Base-by-base conservation (phyloP, 768 basidiomycete genomes). In the Erythrobasidium yunnanense region DNA sequence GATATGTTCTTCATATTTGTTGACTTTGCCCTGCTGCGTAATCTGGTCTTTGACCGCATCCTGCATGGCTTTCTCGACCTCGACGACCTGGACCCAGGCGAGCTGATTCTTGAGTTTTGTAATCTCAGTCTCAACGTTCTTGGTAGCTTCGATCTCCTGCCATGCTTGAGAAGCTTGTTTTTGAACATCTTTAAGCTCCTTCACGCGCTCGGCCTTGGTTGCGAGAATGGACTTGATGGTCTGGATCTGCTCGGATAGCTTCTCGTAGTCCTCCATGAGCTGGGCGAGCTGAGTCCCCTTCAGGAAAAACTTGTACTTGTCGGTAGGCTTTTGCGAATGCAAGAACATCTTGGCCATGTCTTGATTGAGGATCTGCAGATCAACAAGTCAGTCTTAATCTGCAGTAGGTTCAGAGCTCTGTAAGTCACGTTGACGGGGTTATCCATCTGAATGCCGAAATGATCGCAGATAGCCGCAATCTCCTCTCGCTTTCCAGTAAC, bases 251-350 rank as follows among this genome's bases (percentile, higher is more conserved):
- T 84, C 79, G 18, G 84, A 76, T 69, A 89, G 87, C 0, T 80
- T 79, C 33, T 87, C 83, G 73, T 99, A 99, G 74, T 92, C 88
- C 20, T 88, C 85, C 2, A 82, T 83, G 49, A 99, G 84, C 71
- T 93, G 87, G 34, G 83, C 82, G 17, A 99, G 83, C 70, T 90
- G 88, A 0, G 95, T 97, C 17, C 95, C 95, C 34, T 84, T 83
- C 33, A 97, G 82, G 82, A 97, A 97, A 76, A 96, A 90, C 90
- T 93, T 84, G 79, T 99, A 97, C 76, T 96, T 91, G 75, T 90
- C 88, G 3, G 80, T 75, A 4, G 88, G 83, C 56, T 84, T 81
- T 2, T 90, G 87, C 1, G 86, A 84, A 66, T 86, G 85, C 71
- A 99, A 78, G 77, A 99, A 99, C 71, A 88, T 86, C 20, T 86